Conservation (phyloP, 108 stramenopile genomes). For the Pseudonitzschia delicatissima region DNA sequence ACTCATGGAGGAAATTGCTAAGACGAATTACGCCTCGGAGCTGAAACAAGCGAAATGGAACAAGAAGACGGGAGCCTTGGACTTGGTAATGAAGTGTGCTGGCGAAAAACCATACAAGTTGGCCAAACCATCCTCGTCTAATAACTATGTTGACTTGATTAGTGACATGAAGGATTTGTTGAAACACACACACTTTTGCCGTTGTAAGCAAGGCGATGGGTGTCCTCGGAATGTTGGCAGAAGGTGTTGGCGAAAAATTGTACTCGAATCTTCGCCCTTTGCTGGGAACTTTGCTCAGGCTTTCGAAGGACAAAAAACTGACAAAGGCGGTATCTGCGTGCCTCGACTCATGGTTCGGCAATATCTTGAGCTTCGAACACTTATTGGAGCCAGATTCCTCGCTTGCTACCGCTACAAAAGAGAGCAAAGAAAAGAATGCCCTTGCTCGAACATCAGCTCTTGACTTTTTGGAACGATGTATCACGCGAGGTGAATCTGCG, state of each 20-base stretch:
- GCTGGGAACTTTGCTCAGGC: conserved; percentile 43
- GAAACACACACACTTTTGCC: conserved; percentile 80
- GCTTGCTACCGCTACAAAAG: conserved; percentile 57
- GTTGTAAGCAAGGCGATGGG: conserved; percentile 72
- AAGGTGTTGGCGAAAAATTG: conserved; percentile 80
- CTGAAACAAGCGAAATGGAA: conserved; percentile 77
- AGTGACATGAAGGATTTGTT: conserved; percentile 69
- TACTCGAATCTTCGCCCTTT: conserved; percentile 73
- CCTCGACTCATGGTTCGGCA: conserved; percentile 77
- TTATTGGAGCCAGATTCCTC: conserved; percentile 64
- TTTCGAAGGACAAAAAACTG: conserved; percentile 88
- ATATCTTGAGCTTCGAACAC: conserved; percentile 73
- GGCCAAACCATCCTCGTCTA: conserved; percentile 42
- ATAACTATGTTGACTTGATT: conserved; percentile 71
- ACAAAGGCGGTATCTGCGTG: conserved; percentile 50
- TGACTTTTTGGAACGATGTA: conserved; percentile 69
- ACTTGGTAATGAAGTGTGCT: conserved; percentile 62
- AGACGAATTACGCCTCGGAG: conserved; percentile 66
- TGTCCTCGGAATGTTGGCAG: conserved; percentile 75
- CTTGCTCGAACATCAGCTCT: conserved; percentile 56
- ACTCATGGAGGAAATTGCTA: conserved; percentile 50
- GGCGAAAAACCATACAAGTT: conserved; percentile 87
- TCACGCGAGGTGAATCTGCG: conserved; percentile 39
- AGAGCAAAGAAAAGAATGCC: conserved; percentile 79
- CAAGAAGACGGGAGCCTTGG: conserved; percentile 82